Evolutionary conservation across 345 rosid species (phyloP), one percentile per base, ranked within the genome.

Genomic region (Noccaea caerulescens): DNA sequence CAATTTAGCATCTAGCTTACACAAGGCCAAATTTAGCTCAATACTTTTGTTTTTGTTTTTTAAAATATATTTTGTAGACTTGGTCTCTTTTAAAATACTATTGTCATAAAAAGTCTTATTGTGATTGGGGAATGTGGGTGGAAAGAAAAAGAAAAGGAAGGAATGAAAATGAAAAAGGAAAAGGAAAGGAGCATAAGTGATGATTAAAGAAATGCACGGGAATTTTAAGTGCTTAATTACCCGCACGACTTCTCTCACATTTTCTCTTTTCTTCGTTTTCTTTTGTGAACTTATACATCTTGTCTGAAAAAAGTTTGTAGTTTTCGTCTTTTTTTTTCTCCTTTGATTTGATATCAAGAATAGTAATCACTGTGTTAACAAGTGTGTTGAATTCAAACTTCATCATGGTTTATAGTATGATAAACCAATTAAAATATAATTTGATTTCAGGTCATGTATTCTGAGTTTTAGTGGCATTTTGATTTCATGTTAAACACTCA

Each of bases 151-250:
- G 59, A 59, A 43, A 53, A 58, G 67, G 50, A 60, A 36, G 10
- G 47, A 42, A 62, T 6, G 54, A 56, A 55, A 44, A 53, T 54
- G 63, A 45, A 45, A 56, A 45, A 3, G 7, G 20, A 39, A 58
- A 42, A 5, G 27, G 12, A 32, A 47, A 30, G 33, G 42, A 6
- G 25, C 6, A 66, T 66, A 68, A 68, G 79, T 69, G 75, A 76
- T 76, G 75, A 76, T 76, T 76, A 76, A 76, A 76, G 65, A 63
- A 76, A 39, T 76, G 79, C 79, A 76, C 75, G 79, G 66, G 79
- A 69, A 69, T 76, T 76, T 69, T 63, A 76, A 76, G 79, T 76
- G 79, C 79, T 76, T 76, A 69, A 76, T 76, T 76, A 69, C 75
- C 79, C 79, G 74, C 79, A 76, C 79, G 79, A 76, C 75, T 69